These are phyloP conservation scores for Tanacetum coccineum DNA, from an alignment of 129 eudicot genomes.

Conservation along the genomic window DNA sequence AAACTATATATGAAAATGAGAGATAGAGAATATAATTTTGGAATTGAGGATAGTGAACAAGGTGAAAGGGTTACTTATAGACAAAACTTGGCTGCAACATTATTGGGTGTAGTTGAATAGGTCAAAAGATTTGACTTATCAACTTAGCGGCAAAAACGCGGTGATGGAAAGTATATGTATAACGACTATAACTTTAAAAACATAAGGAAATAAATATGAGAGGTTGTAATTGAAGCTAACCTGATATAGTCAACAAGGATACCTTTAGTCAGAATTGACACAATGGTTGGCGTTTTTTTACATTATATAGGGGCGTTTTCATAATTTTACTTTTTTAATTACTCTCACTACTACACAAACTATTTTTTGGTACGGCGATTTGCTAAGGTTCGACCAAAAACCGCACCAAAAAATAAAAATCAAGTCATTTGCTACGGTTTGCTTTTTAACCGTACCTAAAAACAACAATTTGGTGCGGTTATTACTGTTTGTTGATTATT, in stretches of 20 bases:
- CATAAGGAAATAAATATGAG: not conserved
- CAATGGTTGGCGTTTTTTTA: not conserved
- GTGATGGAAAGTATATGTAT: not conserved
- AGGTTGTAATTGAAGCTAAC: not conserved
- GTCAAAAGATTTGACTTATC: constrained; percentile 27
- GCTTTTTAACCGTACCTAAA: too few relatives aligned
- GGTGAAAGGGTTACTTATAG: constrained; percentile 28
- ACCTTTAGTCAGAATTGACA: constrained; percentile 1
- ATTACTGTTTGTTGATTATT: too few relatives aligned
- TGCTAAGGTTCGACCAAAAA: too few relatives aligned
- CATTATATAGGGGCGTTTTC: too few relatives aligned
- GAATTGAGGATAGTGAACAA: constrained; percentile 1
- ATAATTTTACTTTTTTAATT: too few relatives aligned
- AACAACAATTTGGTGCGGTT: too few relatives aligned
- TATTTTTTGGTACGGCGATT: too few relatives aligned
- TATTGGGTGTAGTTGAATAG: not conserved
- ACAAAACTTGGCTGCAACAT: constrained; percentile 1
- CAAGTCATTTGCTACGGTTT: too few relatives aligned
- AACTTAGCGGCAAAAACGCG: constrained; percentile 16
- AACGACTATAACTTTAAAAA: not conserved
- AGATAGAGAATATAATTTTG: not conserved
- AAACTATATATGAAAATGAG: too few relatives aligned
- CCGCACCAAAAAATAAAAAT: too few relatives aligned
- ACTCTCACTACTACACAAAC: too few relatives aligned
- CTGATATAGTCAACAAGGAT: not conserved